Percentiles rank a stretch among this genome's conserved stretches.
These are phyloP conservation scores for Podila minutissima DNA, from an alignment of 192 early-diverging fungal genomes.

Conservation along the genomic window DNA sequence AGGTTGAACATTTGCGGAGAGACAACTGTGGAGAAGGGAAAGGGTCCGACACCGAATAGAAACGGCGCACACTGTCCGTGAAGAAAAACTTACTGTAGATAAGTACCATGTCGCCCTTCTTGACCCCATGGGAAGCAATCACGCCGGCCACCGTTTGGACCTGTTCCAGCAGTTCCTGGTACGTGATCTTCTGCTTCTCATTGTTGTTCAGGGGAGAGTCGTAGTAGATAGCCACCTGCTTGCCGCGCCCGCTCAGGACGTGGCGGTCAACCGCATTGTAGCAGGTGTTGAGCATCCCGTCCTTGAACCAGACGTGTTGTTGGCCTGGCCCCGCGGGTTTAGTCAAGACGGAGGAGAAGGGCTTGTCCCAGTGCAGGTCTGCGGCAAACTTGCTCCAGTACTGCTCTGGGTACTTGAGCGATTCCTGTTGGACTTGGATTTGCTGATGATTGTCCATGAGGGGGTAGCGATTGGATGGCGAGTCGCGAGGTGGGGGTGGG, in stretches of 20 bases:
- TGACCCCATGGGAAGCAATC: constrained; percentile 66
- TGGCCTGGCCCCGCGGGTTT: constrained; percentile 24
- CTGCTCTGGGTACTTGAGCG: constrained; percentile 54
- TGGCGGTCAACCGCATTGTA: constrained; percentile 87
- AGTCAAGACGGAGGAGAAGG: constrained; percentile 49
- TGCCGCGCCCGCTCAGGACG: constrained; percentile 60
- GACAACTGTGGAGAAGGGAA: no score
- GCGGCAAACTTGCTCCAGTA: constrained; percentile 64
- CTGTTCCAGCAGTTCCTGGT: constrained; percentile 70
- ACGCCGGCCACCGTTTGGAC: constrained; percentile 76
- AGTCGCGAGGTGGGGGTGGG: not conserved
- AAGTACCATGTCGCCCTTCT: constrained; percentile 77
- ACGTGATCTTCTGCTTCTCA: constrained; percentile 65
- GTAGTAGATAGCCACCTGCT: constrained; percentile 75
- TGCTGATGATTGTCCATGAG: constrained; percentile 33
- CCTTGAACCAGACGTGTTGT: constrained; percentile 72
- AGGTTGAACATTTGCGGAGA: no score
- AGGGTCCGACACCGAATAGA: not conserved
- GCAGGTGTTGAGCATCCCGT: constrained; percentile 80
- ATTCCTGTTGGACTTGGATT: constrained; percentile 15
- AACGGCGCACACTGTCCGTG: not conserved
- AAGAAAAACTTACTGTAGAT: constrained; percentile 72
- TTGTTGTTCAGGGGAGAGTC: constrained; percentile 78
- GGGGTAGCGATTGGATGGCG: not conserved
- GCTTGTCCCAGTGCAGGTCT: constrained; percentile 58